Base-by-base conservation (phyloP, 805 yeast species). In the Wickerhamiella sergipiensis region DNA sequence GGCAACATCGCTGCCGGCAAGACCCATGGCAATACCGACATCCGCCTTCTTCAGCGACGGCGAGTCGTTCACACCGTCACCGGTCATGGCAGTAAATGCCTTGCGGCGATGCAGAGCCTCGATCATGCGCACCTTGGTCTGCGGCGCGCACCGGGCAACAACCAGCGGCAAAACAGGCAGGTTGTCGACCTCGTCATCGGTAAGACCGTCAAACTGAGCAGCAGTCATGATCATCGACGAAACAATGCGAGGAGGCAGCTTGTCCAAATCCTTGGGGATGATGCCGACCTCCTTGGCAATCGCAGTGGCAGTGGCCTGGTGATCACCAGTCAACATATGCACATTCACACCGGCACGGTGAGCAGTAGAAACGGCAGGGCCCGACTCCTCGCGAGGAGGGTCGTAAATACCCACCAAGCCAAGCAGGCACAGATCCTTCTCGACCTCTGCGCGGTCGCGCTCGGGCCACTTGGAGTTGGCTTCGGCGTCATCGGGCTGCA, bases 21-120 rank as follows among this genome's bases (percentile, higher is more conserved):
- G 71, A 46, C 90, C 82, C 53, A 94, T 78, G 10, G 97, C 90
- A 59, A 94, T 79, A 19, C 98, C 98, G 18, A 92, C 68, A 58
- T 88, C 86, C 0, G 96, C 84, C 50, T 83, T 76, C 1, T 86
- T 95, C 51, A 92, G 73, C 0, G 97, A 97, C 0, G 98, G 97
- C 0, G 97, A 95, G 64, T 92, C 99, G 65, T 92, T 92, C 57
- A 92, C 85, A 53, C 99, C 99, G 67, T 92, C 99, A 38, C 99
- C 99, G 22, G 92, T 82, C 72, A 94, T 88, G 5, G 89, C 90
- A 42, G 90, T 82, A 18, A 79, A 74, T 62, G 79, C 70, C 55
- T 73, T 67, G 64, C 77, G 77, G 60, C 75, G 80, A 70, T 75
- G 88, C 58, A 70, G 75, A 0, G 90, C 89, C 50, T 83, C 88